phyloP scores from a whole-genome alignment of 225 moss, liverwort and hornwort genomes.

The Marchantia paleacea region DNA sequence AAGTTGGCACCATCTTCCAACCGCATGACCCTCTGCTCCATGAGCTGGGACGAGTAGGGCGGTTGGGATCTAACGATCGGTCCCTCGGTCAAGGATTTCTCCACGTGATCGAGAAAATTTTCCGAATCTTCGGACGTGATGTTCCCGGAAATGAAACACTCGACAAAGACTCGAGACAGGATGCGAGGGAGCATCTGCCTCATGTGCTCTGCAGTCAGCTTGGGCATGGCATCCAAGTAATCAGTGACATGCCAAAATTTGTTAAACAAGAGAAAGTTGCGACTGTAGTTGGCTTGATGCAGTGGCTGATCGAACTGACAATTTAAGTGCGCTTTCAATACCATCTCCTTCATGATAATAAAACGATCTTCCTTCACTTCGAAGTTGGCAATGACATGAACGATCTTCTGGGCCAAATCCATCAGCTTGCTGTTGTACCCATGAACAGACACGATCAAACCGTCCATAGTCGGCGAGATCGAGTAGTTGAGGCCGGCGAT shows the following conservation, averaged over 20 bases:
- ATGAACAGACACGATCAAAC: constrained; percentile 45
- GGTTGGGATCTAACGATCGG: constrained; percentile 54
- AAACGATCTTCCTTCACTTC: constrained; percentile 83
- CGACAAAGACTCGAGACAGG: constrained; percentile 66
- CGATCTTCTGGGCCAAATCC: constrained; percentile 67
- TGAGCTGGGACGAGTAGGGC: constrained; percentile 72
- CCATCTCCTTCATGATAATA: constrained; percentile 76
- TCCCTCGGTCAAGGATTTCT: constrained; percentile 59
- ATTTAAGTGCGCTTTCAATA: constrained; percentile 69
- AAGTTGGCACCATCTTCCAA: constrained; percentile 68
- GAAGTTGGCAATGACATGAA: constrained; percentile 77
- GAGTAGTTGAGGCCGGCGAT: constrained; percentile 77
- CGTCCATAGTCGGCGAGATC: constrained; percentile 35
- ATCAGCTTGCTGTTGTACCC: constrained; percentile 85
- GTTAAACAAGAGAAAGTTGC: constrained; percentile 69
- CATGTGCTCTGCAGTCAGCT: constrained; percentile 57
- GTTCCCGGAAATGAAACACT: constrained; percentile 86
- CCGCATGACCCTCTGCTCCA: constrained; percentile 78
- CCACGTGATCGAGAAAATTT: constrained; percentile 60
- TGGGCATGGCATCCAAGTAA: constrained; percentile 68
- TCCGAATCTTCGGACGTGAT: constrained; percentile 62
- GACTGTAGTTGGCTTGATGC: constrained; percentile 79
- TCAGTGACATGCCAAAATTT: constrained; percentile 75
- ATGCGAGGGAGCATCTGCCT: constrained; percentile 63
- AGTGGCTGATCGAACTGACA: constrained; percentile 84